A percentile compares a stretch with the other conserved stretches of the same genome.
Evolutionary conservation across 768 basidiomycete species (phyloP).

Genomic region (Boletellus emodensis): DNA sequence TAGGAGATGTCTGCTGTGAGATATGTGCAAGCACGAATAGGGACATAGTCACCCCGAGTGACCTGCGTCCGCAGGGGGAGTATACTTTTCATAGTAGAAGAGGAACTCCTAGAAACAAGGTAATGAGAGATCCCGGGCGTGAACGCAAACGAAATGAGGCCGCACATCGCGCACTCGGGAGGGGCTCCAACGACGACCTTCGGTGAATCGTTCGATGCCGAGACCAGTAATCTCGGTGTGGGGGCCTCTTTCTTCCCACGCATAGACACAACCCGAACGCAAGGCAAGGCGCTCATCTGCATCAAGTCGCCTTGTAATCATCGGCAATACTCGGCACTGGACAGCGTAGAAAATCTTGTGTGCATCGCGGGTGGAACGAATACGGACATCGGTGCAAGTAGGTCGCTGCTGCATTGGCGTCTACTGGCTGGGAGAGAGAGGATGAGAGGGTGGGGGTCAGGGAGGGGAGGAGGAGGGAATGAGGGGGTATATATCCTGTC

Average conservation of each 20-base stretch:
- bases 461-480: slow-evolving; percentile 14
- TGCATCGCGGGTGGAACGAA: slow-evolving; percentile 73
- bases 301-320: slow-evolving; percentile 75
- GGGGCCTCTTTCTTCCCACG: slow-evolving; percentile 74
- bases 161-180: slow-evolving; percentile 79
- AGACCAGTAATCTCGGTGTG: slow-evolving; percentile 72
- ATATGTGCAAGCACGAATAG: not conserved
- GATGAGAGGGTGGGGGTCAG: slow-evolving; percentile 2
- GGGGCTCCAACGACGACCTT: slow-evolving; percentile 79
- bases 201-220: slow-evolving; percentile 82
- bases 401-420: slow-evolving; percentile 58
- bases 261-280: slow-evolving; percentile 42
- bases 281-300: slow-evolving; percentile 67
- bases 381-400: slow-evolving; percentile 67
- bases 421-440: slow-evolving; percentile 5
- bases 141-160: slow-evolving; percentile 6
- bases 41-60: slow-evolving; percentile 37
- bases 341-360: slow-evolving; percentile 79
- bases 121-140: slow-evolving; percentile 8
- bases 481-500: slow-evolving; percentile 30
- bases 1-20: slow-evolving; percentile 18
- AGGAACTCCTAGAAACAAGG: slow-evolving; percentile 63
- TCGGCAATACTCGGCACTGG: slow-evolving; percentile 55
- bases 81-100: slow-evolving; percentile 78
- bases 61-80: slow-evolving; percentile 42